A percentile compares a stretch with the other conserved stretches of the same genome.
phyloP scores from a whole-genome alignment of 2,329 filamentous ascomycete genomes.

The Penicillium vulpinum region DNA sequence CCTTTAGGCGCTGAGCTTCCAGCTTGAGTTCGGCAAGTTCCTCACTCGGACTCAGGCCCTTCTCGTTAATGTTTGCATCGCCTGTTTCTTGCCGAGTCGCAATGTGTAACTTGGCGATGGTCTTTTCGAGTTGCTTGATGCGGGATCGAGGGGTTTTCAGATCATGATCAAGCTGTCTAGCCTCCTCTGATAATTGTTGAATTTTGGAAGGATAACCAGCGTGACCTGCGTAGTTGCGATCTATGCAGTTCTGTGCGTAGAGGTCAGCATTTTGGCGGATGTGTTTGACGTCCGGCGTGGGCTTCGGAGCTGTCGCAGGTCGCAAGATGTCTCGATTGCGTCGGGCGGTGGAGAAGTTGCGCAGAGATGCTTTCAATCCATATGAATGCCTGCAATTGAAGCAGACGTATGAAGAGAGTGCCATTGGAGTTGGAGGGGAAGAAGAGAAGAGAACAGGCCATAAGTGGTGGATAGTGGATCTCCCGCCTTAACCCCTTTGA shows the following conservation, averaged over 20 bases:
- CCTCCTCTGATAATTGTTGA: conserved; percentile 41
- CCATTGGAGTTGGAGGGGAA: conserved; percentile 22
- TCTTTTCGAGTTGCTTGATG: conserved; percentile 47
- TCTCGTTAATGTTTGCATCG: background rate
- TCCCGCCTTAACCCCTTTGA: conserved; percentile 13
- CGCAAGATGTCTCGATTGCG: conserved; percentile 41
- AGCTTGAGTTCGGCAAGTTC: conserved; percentile 32
- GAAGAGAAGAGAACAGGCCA: conserved; percentile 11
- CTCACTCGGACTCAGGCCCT: conserved; percentile 5
- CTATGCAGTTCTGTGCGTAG: conserved; percentile 77
- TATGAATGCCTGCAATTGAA: conserved; percentile 33
- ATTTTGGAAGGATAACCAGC: conserved; percentile 56
- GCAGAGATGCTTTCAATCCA: conserved; percentile 15
- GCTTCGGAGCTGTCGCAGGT: conserved; percentile 74
- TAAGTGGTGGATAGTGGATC: conserved; percentile 5
- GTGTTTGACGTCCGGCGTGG: conserved; percentile 79
- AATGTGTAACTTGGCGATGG: conserved; percentile 38
- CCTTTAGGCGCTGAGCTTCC: conserved; percentile 43
- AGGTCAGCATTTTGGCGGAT: conserved; percentile 82
- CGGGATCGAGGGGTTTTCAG: conserved; percentile 44
- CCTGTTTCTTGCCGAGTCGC: conserved; percentile 23
- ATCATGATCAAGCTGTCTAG: conserved; percentile 40
- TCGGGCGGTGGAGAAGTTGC: conserved; percentile 23
- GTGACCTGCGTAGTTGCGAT: conserved; percentile 73
- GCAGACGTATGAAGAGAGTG: conserved; percentile 34